These are phyloP conservation scores for Piper longum DNA, from an alignment of 164 flowering plant genomes.

Conservation along the genomic window DNA sequence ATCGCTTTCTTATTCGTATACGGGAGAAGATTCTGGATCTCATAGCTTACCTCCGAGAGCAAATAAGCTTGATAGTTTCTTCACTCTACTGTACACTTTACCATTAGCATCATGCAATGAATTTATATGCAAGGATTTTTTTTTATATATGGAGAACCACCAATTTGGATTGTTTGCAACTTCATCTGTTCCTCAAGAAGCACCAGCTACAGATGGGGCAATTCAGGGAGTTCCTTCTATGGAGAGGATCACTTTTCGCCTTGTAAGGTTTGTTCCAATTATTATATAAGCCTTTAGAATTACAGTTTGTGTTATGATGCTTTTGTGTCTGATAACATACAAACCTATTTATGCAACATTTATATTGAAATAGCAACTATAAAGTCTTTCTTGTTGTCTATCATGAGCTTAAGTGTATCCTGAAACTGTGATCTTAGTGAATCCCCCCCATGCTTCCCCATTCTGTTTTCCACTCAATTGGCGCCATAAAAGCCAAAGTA, in stretches of 20 bases:
- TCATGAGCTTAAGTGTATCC: neutral
- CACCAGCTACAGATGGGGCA: conserved; percentile 69
- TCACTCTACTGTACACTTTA: conserved; percentile 57
- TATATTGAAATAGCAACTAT: neutral
- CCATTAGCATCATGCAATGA: conserved; percentile 82
- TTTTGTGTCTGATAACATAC: too few relatives aligned
- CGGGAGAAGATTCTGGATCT: conserved; percentile 41
- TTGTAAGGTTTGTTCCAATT: conserved; percentile 52
- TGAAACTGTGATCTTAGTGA: too few relatives aligned
- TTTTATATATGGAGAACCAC: conserved; percentile 62
- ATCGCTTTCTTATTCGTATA: conserved; percentile 78
- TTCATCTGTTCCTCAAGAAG: conserved; percentile 79
- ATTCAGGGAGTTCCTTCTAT: conserved; percentile 75
- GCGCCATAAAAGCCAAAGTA: too few relatives aligned
- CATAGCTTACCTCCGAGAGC: conserved; percentile 61
- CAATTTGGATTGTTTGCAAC: conserved; percentile 96
- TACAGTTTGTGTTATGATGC: too few relatives aligned
- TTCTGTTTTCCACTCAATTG: too few relatives aligned
- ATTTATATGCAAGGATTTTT: conserved; percentile 89
- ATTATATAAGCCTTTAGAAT: too few relatives aligned
- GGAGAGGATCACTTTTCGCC: conserved; percentile 86
- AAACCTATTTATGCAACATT: neutral
- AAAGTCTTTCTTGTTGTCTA: neutral
- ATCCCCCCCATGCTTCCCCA: too few relatives aligned
- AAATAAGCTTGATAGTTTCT: conserved; percentile 76